phyloP scores from a whole-genome alignment of 306 rosid genomes.

The Castanopsis chinensis region DNA sequence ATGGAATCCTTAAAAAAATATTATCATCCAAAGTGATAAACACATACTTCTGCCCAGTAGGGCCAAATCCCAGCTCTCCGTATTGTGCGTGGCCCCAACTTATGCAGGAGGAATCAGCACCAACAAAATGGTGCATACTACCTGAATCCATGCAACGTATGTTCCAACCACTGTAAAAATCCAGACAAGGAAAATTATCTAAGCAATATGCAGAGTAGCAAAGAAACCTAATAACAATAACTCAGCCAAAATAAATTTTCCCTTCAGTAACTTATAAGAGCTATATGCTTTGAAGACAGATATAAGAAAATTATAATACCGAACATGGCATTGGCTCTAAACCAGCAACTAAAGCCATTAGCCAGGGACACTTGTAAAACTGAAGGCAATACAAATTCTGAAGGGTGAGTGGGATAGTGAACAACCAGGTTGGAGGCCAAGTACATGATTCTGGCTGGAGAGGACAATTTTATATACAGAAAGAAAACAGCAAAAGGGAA shows the following conservation, averaged over 20 bases:
- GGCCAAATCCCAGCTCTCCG: slow-evolving; percentile 99
- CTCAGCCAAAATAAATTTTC: neutral
- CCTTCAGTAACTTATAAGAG: neutral
- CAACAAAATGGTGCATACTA: slow-evolving; percentile 92
- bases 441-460: neutral
- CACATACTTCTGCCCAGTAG: slow-evolving; percentile 86
- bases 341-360: neutral
- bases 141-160: slow-evolving; percentile 99
- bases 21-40: neutral
- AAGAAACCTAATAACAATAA: neutral
- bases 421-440: neutral
- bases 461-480: neutral
- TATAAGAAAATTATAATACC: neutral
- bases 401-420: neutral
- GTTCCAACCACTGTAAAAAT: slow-evolving; percentile 79
- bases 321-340: neutral
- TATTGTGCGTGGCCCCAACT: slow-evolving; percentile 99
- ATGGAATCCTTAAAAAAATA: neutral
- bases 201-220: slow-evolving; percentile 16
- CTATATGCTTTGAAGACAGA: neutral
- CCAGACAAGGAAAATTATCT: neutral
- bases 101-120: slow-evolving; percentile 95
- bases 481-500: neutral
- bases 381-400: neutral
- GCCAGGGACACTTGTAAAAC: neutral